Evolutionary conservation across 306 rosid species (phyloP).

Genomic region (Prinsepia uniflora): DNA sequence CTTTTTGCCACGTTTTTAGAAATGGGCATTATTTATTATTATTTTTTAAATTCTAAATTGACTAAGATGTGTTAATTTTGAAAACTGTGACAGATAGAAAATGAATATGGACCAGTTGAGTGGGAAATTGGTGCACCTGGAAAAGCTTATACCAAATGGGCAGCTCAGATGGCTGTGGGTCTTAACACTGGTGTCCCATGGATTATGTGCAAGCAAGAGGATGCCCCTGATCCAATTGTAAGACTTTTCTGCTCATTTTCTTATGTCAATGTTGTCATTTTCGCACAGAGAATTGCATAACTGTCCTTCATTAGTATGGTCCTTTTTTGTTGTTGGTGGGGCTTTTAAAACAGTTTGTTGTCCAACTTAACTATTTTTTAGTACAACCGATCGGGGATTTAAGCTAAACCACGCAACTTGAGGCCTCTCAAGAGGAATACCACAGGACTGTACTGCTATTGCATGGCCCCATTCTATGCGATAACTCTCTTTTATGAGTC

Average conservation of each 20-base stretch:
- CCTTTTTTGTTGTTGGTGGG: conserved; percentile 42
- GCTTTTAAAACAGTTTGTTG: conserved; percentile 21
- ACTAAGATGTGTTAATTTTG: neutral
- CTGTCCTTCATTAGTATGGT: conserved; percentile 19
- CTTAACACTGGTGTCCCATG: conserved; percentile 90
- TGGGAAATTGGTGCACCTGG: conserved; percentile 88
- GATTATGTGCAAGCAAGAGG: conserved; percentile 99
- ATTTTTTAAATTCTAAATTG: neutral
- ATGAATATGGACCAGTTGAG: conserved; percentile 90
- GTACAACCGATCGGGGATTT: too few species aligned
- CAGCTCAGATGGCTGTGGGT: conserved; percentile 86
- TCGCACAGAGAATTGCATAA: conserved; percentile 9
- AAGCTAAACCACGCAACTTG: too few species aligned
- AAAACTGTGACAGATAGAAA: conserved; percentile 64
- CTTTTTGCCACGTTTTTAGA: conserved; percentile 19
- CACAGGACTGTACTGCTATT: too few species aligned
- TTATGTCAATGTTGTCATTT: conserved; percentile 11
- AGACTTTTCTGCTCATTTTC: conserved; percentile 13
- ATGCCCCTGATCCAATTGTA: conserved; percentile 94
- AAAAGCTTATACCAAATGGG: conserved; percentile 84
- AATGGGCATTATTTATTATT: neutral
- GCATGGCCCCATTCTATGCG: conserved; percentile 15
- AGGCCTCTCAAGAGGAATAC: too few species aligned
- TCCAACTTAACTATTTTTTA: conserved; percentile 10
- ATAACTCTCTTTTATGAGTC: neutral